Base-by-base conservation (phyloP, 441 rosid genomes). In the Arabidopsis lyrata region DNA sequence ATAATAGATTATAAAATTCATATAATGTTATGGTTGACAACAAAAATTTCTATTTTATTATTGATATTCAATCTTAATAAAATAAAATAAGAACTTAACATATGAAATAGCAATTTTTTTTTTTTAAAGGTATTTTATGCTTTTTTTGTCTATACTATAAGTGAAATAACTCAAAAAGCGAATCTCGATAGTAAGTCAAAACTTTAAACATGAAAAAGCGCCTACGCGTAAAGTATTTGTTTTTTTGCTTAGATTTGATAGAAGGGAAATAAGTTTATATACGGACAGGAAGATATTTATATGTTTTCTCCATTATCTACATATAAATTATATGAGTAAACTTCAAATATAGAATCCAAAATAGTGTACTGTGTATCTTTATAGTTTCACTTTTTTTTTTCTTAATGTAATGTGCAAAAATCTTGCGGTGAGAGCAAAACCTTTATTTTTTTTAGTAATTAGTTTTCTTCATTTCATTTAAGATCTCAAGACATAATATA, bases 331-430 rank as follows among this genome's bases (percentile, higher is more conserved):
- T 29, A 6, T 27, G 57, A 12, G 16, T 53, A 12, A 6, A 6
- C 39, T 38, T 61, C 53, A 71, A 41, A 16, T 62, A 53, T 16
- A 63, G 14, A 62, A 31, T 41, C 34, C 54, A 72, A 68, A 55
- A 16, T 39, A 42, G 16, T 54, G 41, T 49, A 55, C 54, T 35
- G 27, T 8, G 42, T 56, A 12, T 14, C 44, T 42, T 56, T 8
- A 8, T 44, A 32, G 13, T 44, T 56, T 14, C 22, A 56, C 32
- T 42, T n/a, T 38, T 32, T 11, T 13, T 42, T n/a, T 38, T 32
- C 15, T 13, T 45, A 68, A 20, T 35, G 9, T 55, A 54, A 16
- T 55, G 55, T 22, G 35, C 12, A 32, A 68, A 27, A 60, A 13
- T 41, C 7, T 3, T 22, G 41, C 7, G 4, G 10, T 41, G 39